Percentiles rank a stretch among this genome's conserved stretches.
phyloP scores from a whole-genome alignment of 2,329 filamentous ascomycete genomes.

The Fusarium palustre region DNA sequence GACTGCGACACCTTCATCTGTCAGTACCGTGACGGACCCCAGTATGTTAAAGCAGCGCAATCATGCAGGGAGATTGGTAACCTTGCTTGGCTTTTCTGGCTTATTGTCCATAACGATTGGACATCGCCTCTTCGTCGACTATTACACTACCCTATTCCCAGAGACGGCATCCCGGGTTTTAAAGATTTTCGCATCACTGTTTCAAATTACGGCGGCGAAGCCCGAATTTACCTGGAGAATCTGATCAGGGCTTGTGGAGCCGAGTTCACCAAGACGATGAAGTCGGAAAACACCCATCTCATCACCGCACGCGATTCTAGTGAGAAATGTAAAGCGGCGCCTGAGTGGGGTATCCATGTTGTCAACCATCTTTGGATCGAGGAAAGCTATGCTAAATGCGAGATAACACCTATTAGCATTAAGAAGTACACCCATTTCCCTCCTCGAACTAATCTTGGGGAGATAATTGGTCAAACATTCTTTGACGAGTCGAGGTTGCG shows the following conservation, averaged over 20 bases:
- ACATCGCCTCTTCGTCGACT: constrained; percentile 84
- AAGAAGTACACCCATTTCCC: constrained; percentile 89
- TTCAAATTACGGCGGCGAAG: constrained; percentile 96
- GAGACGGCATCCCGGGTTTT: constrained; percentile 83
- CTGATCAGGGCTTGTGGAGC: constrained; percentile 86
- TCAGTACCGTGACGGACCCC: constrained; percentile 82
- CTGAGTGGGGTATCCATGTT: constrained; percentile 90
- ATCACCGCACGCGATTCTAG: constrained; percentile 90
- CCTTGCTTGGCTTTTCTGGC: constrained; percentile 90
- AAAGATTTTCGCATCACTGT: constrained; percentile 82
- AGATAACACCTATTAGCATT: constrained; percentile 77
- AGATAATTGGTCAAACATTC: constrained; percentile 90
- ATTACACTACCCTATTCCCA: constrained; percentile 89
- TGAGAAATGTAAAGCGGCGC: constrained; percentile 92
- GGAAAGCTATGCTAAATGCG: constrained; percentile 93
- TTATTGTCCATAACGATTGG: constrained; percentile 91
- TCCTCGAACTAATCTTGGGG: constrained; percentile 87
- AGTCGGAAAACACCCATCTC: constrained; percentile 93
- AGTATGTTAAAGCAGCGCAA: constrained; percentile 82
- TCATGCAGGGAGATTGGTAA: constrained; percentile 88
- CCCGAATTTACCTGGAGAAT: constrained; percentile 92
- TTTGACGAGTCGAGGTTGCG: constrained; percentile 74
- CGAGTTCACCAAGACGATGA: constrained; percentile 94
- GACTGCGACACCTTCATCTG: constrained; percentile 87
- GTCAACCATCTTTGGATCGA: constrained; percentile 98